Evolutionary conservation across 768 basidiomycete species (phyloP), one percentile per base, ranked within the genome.

Genomic region (Phlebiopsis flavidoalba): DNA sequence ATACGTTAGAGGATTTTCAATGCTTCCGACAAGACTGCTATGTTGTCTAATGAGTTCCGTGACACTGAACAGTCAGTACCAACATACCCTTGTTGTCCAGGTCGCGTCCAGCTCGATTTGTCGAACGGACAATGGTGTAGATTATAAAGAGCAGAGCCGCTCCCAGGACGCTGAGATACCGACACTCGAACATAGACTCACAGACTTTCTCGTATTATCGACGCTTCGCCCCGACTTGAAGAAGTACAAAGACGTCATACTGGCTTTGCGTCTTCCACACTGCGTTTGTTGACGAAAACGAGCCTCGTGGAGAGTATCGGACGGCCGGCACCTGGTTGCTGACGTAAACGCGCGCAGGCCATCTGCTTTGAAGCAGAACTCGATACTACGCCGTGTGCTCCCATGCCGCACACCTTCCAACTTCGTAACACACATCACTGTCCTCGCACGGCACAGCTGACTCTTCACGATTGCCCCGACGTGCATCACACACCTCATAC

Each of bases 181-280:
- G n/a, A n/a, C n/a, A n/a, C n/a, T n/a, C n/a, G n/a, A n/a, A 0
- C 70, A 82, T 5, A 73, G 79, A 12, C 78, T 98, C 45, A 90
- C 82, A 58, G 82, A 82, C 4, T 98, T 98, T 76, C 79, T 98
- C n/a, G n/a, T 21, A 78, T 97, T 54, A 89, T 99, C 66, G n/a
- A 94, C 95, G 0, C n/a, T 98, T 87, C 66, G 93, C 97, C n/a
- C n/a, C 0, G 97, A 99, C 73, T 86, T 99, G 66, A 99, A 98
- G 81, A 98, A 95, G 73, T 98, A 97, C 79, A 89, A 88, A 65
- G 98, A 94, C 71, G 95, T 88, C 69, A n/a, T 98, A 98, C 74
- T 99, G 96, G 97, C n/a, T 98, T 98, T 69, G 90, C 91, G n/a
- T n/a, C 0, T 97, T 98, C 72, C 96, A n/a, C n/a, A n/a, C 97